Conservation (phyloP, 2,329 filamentous ascomycete species). For the Malbranchea zuffiana region DNA sequence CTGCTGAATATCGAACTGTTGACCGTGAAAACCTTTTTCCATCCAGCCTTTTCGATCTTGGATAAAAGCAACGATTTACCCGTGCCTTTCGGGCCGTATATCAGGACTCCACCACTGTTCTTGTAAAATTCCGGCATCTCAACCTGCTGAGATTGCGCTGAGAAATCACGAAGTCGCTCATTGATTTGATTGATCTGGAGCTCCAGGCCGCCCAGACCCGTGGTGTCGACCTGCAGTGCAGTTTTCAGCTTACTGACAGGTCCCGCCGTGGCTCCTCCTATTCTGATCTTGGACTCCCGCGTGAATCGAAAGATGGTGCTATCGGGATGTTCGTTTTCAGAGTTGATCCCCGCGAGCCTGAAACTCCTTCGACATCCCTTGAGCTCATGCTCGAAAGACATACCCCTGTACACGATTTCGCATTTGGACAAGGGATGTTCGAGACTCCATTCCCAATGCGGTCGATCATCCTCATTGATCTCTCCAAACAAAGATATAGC, state of each 20-base stretch:
- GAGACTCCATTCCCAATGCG: conserved; percentile 41
- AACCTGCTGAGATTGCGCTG: conserved; percentile 20
- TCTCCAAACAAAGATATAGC: conserved; percentile 18
- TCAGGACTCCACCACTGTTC: conserved; percentile 50
- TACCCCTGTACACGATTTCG: conserved; percentile 58
- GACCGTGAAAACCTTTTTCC: conserved; percentile 54
- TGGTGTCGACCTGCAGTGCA: conserved; percentile 26
- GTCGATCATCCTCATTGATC: conserved; percentile 27
- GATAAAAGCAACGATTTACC: conserved; percentile 70
- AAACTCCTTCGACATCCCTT: conserved; percentile 52
- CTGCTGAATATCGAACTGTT: conserved; percentile 25
- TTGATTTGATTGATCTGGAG: conserved; percentile 57
- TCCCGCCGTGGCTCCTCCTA: conserved; percentile 19
- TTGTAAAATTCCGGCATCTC: conserved; percentile 34
- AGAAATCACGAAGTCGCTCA: conserved; percentile 49
- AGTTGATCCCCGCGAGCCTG: conserved; percentile 49
- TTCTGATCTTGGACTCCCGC: conserved; percentile 23
- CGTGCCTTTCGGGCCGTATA: conserved; percentile 74
- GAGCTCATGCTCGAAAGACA: conserved; percentile 55
- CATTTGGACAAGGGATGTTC: conserved; percentile 41
- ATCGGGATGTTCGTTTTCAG: conserved; percentile 33
- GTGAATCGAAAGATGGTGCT: conserved; percentile 29
- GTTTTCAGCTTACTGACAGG: conserved; percentile 6
- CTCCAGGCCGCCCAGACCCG: conserved; percentile 57
- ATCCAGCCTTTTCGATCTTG: conserved; percentile 55